Evolutionary conservation across 805 yeast species (phyloP).

Genomic region (Nakazawaea wickerhamii): DNA sequence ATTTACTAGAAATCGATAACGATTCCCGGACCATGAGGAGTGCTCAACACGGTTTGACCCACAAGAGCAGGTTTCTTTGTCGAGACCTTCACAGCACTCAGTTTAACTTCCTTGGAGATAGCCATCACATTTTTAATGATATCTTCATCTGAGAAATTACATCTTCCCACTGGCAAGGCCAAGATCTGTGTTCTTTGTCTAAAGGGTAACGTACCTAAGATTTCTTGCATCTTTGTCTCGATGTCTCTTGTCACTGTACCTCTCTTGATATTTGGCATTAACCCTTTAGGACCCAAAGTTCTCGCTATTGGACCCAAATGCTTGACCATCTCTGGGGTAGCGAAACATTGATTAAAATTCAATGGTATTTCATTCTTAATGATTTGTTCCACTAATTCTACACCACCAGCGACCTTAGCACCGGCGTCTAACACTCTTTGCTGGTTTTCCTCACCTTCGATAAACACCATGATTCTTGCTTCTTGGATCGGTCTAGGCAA

Average conservation of each 20-base stretch:
- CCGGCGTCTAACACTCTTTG: constrained; percentile 53
- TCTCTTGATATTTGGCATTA: constrained; percentile 82
- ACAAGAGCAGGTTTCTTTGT: constrained; percentile 62
- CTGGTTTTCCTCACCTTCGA: constrained; percentile 47
- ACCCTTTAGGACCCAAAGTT: constrained; percentile 78
- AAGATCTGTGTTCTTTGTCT: constrained; percentile 64
- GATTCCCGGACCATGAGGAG: constrained; percentile 78
- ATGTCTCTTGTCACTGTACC: constrained; percentile 81
- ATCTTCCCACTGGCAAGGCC: constrained; percentile 68
- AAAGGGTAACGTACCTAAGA: constrained; percentile 68
- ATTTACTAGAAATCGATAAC: constrained; percentile 44
- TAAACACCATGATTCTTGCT: constrained; percentile 63
- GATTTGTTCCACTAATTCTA: constrained; percentile 60
- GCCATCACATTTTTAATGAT: constrained; percentile 65
- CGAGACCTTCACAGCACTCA: constrained; percentile 48
- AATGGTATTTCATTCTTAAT: constrained; percentile 44
- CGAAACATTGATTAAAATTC: constrained; percentile 70
- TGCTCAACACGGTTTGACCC: constrained; percentile 62
- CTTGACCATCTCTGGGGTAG: constrained; percentile 76
- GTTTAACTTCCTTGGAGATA: constrained; percentile 56
- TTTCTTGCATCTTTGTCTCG: constrained; percentile 42
- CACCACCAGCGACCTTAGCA: constrained; percentile 67
- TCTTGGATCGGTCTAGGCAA: constrained; percentile 71
- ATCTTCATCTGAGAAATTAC: constrained; percentile 72
- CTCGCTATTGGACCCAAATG: constrained; percentile 67